phyloP scores from a whole-genome alignment of 768 basidiomycete species.

The Mycena capillaripes region DNA sequence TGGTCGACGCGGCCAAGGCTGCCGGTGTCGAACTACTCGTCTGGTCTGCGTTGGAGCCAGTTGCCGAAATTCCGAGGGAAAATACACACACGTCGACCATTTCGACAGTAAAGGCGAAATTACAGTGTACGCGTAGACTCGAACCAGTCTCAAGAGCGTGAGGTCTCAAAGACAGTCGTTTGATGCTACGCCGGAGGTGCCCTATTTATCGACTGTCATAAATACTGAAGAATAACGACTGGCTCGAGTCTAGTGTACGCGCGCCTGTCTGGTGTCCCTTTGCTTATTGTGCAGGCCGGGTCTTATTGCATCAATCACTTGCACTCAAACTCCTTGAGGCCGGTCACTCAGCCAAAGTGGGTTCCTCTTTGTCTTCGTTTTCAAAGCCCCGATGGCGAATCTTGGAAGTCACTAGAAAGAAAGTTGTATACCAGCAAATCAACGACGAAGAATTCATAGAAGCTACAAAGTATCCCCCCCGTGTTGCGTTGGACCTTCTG shows the following conservation, averaged over 20 bases:
- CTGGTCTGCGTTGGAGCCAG: conserved; percentile 7
- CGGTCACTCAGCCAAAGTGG: conserved; percentile 12
- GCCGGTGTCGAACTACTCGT: conserved; percentile 8
- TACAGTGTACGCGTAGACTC: no score
- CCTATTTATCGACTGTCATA: no score
- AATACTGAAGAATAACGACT: no score
- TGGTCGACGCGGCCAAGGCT: conserved; percentile 15
- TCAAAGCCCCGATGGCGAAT: no score
- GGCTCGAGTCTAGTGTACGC: no score
- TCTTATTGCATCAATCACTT: neutral
- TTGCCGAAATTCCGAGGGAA: conserved; percentile 4
- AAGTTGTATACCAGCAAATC: conserved; percentile 6
- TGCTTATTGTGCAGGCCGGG: neutral
- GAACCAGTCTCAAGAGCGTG: no score
- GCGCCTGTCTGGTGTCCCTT: conserved; percentile 16
- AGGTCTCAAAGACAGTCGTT: no score
- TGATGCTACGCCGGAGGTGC: no score
- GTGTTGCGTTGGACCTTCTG: conserved; percentile 11
- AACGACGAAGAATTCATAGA: conserved; percentile 17
- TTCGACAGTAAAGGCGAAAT: conserved; percentile 5
- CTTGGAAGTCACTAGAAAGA: conserved; percentile 19
- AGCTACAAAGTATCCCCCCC: neutral
- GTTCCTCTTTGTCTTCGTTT: neutral
- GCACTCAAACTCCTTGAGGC: neutral
- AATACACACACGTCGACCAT: neutral